Evolutionary conservation across 192 early-diverging fungal genomes (phyloP).

Genomic region (Podila horticola): DNA sequence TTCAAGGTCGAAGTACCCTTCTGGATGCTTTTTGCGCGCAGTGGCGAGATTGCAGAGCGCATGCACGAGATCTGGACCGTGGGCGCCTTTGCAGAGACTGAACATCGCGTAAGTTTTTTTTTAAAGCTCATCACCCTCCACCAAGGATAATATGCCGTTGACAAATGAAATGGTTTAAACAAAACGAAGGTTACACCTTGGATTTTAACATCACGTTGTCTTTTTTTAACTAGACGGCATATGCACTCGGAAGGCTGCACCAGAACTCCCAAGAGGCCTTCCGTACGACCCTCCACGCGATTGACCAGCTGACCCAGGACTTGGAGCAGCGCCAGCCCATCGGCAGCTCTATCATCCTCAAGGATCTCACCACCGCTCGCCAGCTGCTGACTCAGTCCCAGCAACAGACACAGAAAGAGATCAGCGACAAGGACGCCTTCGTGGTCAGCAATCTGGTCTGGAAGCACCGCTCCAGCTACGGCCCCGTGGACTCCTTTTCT

Average conservation of each 20-base stretch:
- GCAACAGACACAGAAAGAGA: constrained; percentile 25
- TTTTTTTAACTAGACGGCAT: constrained; percentile 26
- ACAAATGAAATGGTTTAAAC: too few relatives aligned
- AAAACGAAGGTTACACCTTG: not conserved
- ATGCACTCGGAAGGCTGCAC: constrained; percentile 37
- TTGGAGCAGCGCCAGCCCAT: constrained; percentile 29
- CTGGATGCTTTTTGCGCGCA: constrained; percentile 47
- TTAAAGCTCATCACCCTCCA: too few relatives aligned
- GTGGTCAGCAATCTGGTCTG: constrained; percentile 44
- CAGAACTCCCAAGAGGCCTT: constrained; percentile 47
- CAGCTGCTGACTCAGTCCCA: constrained; percentile 14
- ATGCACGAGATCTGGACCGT: constrained; percentile 46
- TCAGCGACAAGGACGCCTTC: constrained; percentile 42
- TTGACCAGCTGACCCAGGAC: constrained; percentile 15
- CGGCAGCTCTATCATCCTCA: constrained; percentile 27
- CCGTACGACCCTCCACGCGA: constrained; percentile 27
- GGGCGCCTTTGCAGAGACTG: constrained; percentile 44
- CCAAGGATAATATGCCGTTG: too few relatives aligned
- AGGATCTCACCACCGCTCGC: constrained; percentile 28
- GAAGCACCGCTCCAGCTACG: constrained; percentile 41
- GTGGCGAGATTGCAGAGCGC: constrained; percentile 43
- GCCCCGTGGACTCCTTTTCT: constrained; percentile 20
- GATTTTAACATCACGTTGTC: not conserved
- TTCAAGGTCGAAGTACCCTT: constrained; percentile 37
- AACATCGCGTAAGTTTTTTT: constrained; percentile 38